Evolutionary conservation across 768 basidiomycete genomes (phyloP), one percentile per base, ranked within the genome.

Genomic region (Amanita muscaria): DNA sequence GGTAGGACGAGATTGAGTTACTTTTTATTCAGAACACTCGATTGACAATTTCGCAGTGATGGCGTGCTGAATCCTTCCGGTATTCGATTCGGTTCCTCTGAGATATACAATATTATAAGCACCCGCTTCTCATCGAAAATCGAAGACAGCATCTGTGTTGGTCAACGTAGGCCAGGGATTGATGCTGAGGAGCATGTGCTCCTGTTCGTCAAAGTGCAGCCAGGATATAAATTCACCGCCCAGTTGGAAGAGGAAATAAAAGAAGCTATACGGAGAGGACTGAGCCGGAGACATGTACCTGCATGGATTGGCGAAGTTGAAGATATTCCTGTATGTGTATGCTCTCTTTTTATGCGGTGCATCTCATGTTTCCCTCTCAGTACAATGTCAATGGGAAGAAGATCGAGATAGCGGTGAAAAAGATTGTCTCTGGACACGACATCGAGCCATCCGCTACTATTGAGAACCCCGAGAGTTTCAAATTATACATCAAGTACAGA

Each of bases 381-480:
- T 83, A 84, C 50, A 86, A 82, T 0, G 77, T 83, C 7, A 85
- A 84, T 39, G 77, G 77, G 8, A 87, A 85, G 68, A 85, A 84
- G 56, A 83, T 85, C 33, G 84, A 85, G 61, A 83, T 86, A 22
- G 82, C 80, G 2, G 32, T 41, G 16, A 41, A 47, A 21, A 38
- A 34, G 16, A 47, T 35, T 25, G 39, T 47, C 8, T 47, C 31
- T 8, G 46, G 46, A 3, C 15, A 32, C 5, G 39, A 41, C 23
- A 12, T 41, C 19, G 30, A 30, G 27, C 38, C 83, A 3, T 86
- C 82, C 9, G 46, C 39, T 11, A 36, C 32, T 10, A 36, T 44
- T 19, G 39, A 10, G 10, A 47, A 47, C 25, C 46, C 46, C 3
- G 39, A 27, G 16, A 42, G 39, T 22, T 35, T 47, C 1, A 23